Percentiles rank a stretch among this genome's conserved stretches.
These are phyloP conservation scores for Erodium maritimum DNA, from an alignment of 345 rosid genomes.

Conservation along the genomic window DNA sequence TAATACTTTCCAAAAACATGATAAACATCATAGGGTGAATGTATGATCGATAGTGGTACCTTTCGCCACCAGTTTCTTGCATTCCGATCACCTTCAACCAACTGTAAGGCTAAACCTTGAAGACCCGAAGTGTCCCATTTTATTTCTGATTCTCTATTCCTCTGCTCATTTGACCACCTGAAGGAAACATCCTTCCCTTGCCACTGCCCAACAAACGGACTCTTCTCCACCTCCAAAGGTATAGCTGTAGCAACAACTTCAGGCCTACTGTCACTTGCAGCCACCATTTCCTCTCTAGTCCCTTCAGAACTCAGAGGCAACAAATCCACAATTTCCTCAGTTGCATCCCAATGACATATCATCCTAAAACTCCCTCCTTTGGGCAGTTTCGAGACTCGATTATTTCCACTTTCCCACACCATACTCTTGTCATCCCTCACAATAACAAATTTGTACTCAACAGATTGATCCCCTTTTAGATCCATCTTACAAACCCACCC, in stretches of 20 bases:
- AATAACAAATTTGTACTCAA: constrained; percentile 64
- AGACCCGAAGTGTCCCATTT: constrained; percentile 75
- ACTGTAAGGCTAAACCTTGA: constrained; percentile 48
- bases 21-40: neutral
- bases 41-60: constrained; percentile 27
- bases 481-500: constrained; percentile 78
- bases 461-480: constrained; percentile 36
- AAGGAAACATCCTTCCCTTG: constrained; percentile 68
- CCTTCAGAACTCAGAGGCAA: constrained; percentile 29
- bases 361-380: constrained; percentile 47
- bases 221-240: constrained; percentile 30
- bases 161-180: constrained; percentile 78
- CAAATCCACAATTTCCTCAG: constrained; percentile 40
- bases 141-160: constrained; percentile 37
- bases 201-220: constrained; percentile 86
- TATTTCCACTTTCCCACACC: constrained; percentile 71
- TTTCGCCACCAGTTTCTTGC: constrained; percentile 91
- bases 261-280: constrained; percentile 20
- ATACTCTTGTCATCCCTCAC: constrained; percentile 36
- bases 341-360: constrained; percentile 63
- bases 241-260: constrained; percentile 20
- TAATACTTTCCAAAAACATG: too few species aligned
- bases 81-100: constrained; percentile 72
- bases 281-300: constrained; percentile 15
- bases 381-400: constrained; percentile 54